Evolutionary conservation across 192 early-diverging fungal species (phyloP), one percentile per base, ranked within the genome.

Genomic region (Backusella australiensis): DNA sequence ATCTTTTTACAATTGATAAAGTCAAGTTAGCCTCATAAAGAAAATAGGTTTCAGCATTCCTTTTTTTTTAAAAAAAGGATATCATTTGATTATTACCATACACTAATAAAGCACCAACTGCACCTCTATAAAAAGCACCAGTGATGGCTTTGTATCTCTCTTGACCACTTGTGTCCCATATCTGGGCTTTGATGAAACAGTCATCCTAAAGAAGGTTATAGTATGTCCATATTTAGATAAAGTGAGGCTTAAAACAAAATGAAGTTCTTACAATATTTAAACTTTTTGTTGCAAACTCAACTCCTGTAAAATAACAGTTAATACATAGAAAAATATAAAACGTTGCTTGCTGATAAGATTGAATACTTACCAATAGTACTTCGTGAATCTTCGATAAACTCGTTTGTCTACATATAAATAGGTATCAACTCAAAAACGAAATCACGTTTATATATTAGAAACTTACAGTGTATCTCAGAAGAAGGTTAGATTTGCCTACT

Each of bases 41-140:
- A 49, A n/a, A 49, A 49, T 49, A 19, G 46, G 46, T 19, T 49
- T 49, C 19, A n/a, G 1, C 6, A 6, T 6, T 44, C 26, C 38
- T 42, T 8, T 21, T 44, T 41, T 42, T 38, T 26, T 6, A 5
- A 26, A 15, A 29, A 1, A 19, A 29, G 8, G 1, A n/a, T 39
- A 38, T 69, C 15, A 39, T 46, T 56, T 92, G 93, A 53, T 91
- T 87, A 74, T 95, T 77, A 81, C 80, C 95, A 76, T 96, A 98
- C 4, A 94, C 96, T 36, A 98, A 90, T 14, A 96, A 85, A 4
- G 95, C 95, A 9, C 95, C 95, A 79, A 96, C 95, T 3, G 96
- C 95, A 73, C 95, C 96, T 56, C 96, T 86, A 78, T 98, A 98
- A 84, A 96, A 68, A 91, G 95, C 73, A 89, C 93, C 71, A 90